These are phyloP conservation scores for Galerina marginata DNA, from an alignment of 768 basidiomycete species.

Conservation along the genomic window DNA sequence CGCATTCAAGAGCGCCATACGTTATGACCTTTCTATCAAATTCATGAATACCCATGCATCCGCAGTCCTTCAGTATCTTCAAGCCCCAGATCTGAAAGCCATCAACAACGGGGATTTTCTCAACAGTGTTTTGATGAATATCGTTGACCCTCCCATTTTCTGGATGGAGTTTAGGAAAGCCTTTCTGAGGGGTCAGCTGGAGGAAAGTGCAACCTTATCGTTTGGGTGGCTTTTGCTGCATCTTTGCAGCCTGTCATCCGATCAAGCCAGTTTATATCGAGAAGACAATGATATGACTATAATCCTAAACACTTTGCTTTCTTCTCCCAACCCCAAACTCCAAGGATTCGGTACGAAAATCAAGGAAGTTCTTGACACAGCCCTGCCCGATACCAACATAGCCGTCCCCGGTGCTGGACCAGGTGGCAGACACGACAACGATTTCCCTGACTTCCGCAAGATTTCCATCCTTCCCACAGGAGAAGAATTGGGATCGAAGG, in stretches of 20 bases:
- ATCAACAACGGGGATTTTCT: conserved; percentile 50
- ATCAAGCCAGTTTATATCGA: conserved; percentile 41
- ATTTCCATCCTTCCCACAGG: conserved; percentile 71
- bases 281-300: conserved; percentile 37
- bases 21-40: conserved; percentile 36
- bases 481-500: conserved; percentile 54
- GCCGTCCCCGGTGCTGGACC: conserved; percentile 29
- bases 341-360: conserved; percentile 28
- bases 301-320: conserved; percentile 33
- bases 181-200: conserved; percentile 37
- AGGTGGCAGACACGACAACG: conserved; percentile 76
- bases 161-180: conserved; percentile 44
- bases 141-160: conserved; percentile 57
- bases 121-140: conserved; percentile 38
- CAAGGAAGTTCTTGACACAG: conserved; percentile 24
- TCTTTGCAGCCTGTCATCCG: conserved; percentile 44
- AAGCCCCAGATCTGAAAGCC: conserved; percentile 35
- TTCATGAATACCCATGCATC: conserved; percentile 52
- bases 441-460: conserved; percentile 61
- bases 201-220: conserved; percentile 35
- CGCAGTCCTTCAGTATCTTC: conserved; percentile 42
- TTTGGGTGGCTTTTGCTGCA: conserved; percentile 56
- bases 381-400: too few relatives aligned
- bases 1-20: conserved; percentile 46
- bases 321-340: conserved; percentile 27